These are phyloP conservation scores for Henckelia pumila DNA, from an alignment of 257 asterid genomes.

Conservation along the genomic window DNA sequence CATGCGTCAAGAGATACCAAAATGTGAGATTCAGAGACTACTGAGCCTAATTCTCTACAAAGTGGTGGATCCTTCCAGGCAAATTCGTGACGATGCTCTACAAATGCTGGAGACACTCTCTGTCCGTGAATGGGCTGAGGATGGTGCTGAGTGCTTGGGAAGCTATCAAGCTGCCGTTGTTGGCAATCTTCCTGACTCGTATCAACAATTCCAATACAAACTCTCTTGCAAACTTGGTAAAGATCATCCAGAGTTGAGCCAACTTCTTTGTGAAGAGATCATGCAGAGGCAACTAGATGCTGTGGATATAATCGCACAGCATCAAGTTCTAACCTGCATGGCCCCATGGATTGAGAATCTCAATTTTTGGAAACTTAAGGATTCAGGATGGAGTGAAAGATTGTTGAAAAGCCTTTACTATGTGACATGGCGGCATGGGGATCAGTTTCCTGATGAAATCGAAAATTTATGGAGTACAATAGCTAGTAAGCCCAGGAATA, in stretches of 20 bases:
- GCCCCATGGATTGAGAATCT: conserved; percentile 99
- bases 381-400: conserved; percentile 98
- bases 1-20: conserved; percentile 98
- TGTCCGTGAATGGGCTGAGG: conserved; percentile 97
- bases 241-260: conserved; percentile 98
- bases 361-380: conserved; percentile 96
- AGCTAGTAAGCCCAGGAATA: conserved; percentile 93
- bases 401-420: conserved; percentile 89
- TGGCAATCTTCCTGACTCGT: conserved; percentile 98
- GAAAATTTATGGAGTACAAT: conserved; percentile 99
- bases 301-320: conserved; percentile 98
- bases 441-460: conserved; percentile 98
- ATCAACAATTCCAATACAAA: conserved; percentile 97
- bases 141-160: conserved; percentile 83
- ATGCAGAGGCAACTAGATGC: conserved; percentile 99
- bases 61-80: conserved; percentile 99
- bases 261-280: conserved; percentile 96
- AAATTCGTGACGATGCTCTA: conserved; percentile 99
- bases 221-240: conserved; percentile 99
- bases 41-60: conserved; percentile 95
- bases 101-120: conserved; percentile 99
- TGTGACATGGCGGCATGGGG: conserved; percentile 98
- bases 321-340: conserved; percentile 99
- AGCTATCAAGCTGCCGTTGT: conserved; percentile 98
- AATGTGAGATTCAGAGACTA: conserved; percentile 96